phyloP scores from a whole-genome alignment of 805 yeast genomes.

The Kodamaea leandrae region DNA sequence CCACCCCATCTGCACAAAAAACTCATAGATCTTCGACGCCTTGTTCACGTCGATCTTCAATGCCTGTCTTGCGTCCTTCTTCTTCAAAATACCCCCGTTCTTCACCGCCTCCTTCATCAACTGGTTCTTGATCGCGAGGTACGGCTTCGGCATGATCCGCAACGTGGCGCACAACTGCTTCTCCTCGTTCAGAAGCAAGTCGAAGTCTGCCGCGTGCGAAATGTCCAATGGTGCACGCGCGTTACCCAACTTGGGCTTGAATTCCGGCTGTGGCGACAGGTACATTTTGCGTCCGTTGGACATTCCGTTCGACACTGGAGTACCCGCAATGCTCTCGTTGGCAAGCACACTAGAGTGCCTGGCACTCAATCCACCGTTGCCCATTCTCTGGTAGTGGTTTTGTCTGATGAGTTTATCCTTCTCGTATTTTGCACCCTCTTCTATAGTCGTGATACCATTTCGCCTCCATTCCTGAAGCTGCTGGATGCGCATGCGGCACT shows the following conservation, averaged over 20 bases:
- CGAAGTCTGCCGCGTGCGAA: conserved; percentile 76
- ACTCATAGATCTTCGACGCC: conserved; percentile 85
- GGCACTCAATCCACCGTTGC: conserved; percentile 34
- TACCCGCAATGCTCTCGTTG: conserved; percentile 6
- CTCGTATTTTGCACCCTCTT: conserved; percentile 81
- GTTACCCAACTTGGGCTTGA: conserved; percentile 41
- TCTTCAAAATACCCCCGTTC: conserved; percentile 79
- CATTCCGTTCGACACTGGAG: conserved; percentile 5
- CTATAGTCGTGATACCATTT: conserved; percentile 81
- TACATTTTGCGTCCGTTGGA: conserved; percentile 21
- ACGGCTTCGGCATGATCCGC: conserved; percentile 88
- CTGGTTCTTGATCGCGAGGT: conserved; percentile 86
- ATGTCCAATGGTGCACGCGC: conserved; percentile 62
- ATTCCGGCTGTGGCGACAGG: conserved; percentile 38
- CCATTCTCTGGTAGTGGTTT: conserved; percentile 58
- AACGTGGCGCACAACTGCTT: conserved; percentile 79
- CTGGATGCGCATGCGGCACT: conserved; percentile 74
- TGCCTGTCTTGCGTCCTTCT: conserved; percentile 80
- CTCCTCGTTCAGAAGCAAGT: conserved; percentile 82
- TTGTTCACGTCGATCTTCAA: conserved; percentile 83
- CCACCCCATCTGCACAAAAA: conserved; percentile 93
- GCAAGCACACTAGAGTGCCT: conserved; percentile 19
- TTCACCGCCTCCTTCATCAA: conserved; percentile 83
- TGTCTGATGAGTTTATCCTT: conserved; percentile 76
- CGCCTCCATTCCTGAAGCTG: conserved; percentile 93